A percentile compares a stretch with the other conserved stretches of the same genome.
Conservation (phyloP, 306 rosid genomes). For the Luffa acutangula region DNA sequence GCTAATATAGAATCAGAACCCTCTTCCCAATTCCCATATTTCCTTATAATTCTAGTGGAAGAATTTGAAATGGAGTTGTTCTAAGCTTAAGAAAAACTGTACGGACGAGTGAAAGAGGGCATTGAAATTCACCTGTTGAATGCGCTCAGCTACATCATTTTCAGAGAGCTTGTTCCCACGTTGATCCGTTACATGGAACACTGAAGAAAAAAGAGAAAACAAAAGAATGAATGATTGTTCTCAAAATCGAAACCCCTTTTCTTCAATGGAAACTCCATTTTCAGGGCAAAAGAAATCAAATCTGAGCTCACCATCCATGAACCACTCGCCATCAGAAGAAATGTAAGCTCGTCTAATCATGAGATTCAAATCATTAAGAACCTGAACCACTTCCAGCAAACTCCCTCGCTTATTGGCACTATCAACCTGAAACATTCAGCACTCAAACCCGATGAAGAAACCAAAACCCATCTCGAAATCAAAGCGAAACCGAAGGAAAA, state of each 20-base stretch:
- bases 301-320: constrained; percentile 79
- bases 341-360: constrained; percentile 78
- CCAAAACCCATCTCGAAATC: neutral
- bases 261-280: neutral
- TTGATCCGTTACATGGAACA: constrained; percentile 83
- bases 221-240: neutral
- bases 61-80: neutral
- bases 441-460: neutral
- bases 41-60: neutral
- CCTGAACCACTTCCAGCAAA: constrained; percentile 86
- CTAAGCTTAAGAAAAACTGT: neutral
- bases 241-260: neutral
- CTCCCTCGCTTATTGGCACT: constrained; percentile 93
- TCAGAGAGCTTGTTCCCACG: constrained; percentile 63
- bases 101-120: neutral
- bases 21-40: neutral
- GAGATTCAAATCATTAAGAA: constrained; percentile 82
- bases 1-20: constrained; percentile 6
- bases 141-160: constrained; percentile 69
- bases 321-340: constrained; percentile 97
- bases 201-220: constrained; percentile 21
- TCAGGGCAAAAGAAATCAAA: neutral
- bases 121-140: constrained; percentile 75
- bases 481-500: neutral
- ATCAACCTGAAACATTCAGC: constrained; percentile 46